Percentiles rank a stretch among this genome's conserved stretches.
These are phyloP conservation scores for Craterostigma plantagineum DNA, from an alignment of 257 asterid species.

Conservation along the genomic window DNA sequence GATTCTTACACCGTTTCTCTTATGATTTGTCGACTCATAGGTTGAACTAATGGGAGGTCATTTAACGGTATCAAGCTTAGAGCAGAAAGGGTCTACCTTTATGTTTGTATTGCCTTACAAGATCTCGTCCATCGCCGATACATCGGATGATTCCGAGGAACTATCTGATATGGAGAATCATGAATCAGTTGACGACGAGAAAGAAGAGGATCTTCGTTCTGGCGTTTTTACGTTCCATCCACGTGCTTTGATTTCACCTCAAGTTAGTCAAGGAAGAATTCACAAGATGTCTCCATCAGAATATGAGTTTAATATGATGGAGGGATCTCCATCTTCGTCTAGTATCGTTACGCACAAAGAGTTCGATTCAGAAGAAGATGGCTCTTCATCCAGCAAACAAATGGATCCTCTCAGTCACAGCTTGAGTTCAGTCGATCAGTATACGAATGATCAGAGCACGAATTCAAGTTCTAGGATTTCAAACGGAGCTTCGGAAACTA, in stretches of 20 bases:
- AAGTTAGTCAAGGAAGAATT: constrained; percentile 23
- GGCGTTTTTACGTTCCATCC: constrained; percentile 67
- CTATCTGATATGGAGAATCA: constrained; percentile 35
- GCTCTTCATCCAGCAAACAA: constrained; percentile 22
- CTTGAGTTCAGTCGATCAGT: too few species aligned
- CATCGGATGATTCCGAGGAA: constrained; percentile 58
- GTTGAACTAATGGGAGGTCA: constrained; percentile 97
- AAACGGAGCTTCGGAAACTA: too few species aligned
- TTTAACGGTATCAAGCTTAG: constrained; percentile 56
- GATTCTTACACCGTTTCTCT: too few species aligned
- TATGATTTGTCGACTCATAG: constrained; percentile 14
- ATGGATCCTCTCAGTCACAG: too few species aligned
- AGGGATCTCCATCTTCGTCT: constrained; percentile 20
- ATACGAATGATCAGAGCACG: too few species aligned
- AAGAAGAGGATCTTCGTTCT: constrained; percentile 44
- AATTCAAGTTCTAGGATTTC: constrained; percentile 1
- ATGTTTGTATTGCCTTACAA: constrained; percentile 67
- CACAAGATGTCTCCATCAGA: constrained; percentile 22
- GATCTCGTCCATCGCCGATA: constrained; percentile 35
- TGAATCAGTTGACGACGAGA: constrained; percentile 20
- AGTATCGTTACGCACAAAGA: constrained; percentile 24
- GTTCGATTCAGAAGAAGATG: constrained; percentile 24
- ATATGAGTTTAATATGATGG: constrained; percentile 18
- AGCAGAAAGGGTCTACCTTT: constrained; percentile 61
- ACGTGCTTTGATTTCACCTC: constrained; percentile 48